Evolutionary conservation across 208 protist genomes (phyloP).

Genomic region (Leishmania arabica): DNA sequence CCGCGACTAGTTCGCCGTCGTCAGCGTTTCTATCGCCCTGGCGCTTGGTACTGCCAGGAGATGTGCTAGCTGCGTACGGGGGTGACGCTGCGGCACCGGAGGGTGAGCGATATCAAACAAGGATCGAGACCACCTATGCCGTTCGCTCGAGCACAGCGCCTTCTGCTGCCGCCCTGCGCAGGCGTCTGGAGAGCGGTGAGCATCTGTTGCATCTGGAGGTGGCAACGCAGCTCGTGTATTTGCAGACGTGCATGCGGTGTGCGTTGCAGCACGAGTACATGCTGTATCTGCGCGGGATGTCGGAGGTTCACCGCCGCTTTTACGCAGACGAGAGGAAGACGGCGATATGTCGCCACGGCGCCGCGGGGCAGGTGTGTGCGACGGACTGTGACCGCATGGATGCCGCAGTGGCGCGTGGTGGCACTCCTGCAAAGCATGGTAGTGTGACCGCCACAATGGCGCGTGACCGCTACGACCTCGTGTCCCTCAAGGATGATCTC

Average conservation of each 20-base stretch:
- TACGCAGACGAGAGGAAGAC: not conserved
- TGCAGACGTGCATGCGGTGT: constrained; percentile 21
- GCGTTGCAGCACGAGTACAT: constrained; percentile 24
- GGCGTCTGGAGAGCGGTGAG: constrained; percentile 9
- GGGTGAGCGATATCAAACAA: not conserved
- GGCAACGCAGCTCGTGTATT: constrained; percentile 6
- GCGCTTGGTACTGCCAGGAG: not conserved
- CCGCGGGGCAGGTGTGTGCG: not conserved
- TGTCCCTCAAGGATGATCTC: constrained; percentile 5
- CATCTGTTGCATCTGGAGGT: constrained; percentile 15
- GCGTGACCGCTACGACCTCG: not conserved
- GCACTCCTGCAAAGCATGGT: not conserved
- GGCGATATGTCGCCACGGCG: not conserved
- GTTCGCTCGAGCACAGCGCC: not conserved
- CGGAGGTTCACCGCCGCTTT: constrained; percentile 8
- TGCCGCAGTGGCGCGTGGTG: not conserved
- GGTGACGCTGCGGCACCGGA: not conserved
- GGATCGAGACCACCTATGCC: not conserved
- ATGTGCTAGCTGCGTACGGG: constrained; percentile 13
- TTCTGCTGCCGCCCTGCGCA: not conserved
- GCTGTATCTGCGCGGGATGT: constrained; percentile 21
- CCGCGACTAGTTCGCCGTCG: not conserved
- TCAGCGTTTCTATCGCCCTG: not conserved
- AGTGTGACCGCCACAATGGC: not conserved
- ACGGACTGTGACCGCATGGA: not conserved